Evolutionary conservation across 768 basidiomycete genomes (phyloP), one percentile per base, ranked within the genome.

Genomic region (Hirschioporus abietinus): DNA sequence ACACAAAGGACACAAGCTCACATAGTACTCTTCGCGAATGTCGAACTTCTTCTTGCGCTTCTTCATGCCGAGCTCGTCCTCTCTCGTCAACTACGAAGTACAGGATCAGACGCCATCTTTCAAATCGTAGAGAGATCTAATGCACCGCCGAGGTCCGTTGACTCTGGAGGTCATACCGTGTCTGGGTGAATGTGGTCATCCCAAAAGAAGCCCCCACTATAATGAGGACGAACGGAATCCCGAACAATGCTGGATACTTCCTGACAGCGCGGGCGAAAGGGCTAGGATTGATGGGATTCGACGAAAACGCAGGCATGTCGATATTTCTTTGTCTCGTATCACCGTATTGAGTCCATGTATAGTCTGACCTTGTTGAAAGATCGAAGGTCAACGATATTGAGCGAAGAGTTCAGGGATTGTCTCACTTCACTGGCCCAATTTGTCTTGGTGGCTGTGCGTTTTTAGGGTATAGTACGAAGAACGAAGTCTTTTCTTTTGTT

Each of bases 11-110:
- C 26, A 1, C n/a, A 26, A 1, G 88, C 94, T 78, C 78, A 97
- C 96, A 74, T 90, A 98, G 76, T 99, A 99, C 74, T 97, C 96
- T 75, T 98, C 96, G 65, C 93, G 81, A 20, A 97, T 91, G 76
- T 99, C 96, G 67, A 97, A 88, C 79, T 87, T 91, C 79, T 89
- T 90, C 77, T 89, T 83, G 65, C 79, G 79, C 73, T 82, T 85
- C 68, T 88, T 82, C 71, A 95, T 79, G 10, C 87, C 84, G 24
- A 96, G 81, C 68, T 92, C 90, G 70, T 95, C 87, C 74, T 95
- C 89, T 68, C 87, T 88, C 52, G 86, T 84, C 36, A 97, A 76
- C 93, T 88, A 63, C 7, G 12, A 23, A 27, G 64, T 57, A 26
- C 36, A 25, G 36, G 35, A 20, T 64, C 24, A 34, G 60, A 6